Conservation (phyloP, 495 filamentous ascomycete species). For the Daldinia decipiens region DNA sequence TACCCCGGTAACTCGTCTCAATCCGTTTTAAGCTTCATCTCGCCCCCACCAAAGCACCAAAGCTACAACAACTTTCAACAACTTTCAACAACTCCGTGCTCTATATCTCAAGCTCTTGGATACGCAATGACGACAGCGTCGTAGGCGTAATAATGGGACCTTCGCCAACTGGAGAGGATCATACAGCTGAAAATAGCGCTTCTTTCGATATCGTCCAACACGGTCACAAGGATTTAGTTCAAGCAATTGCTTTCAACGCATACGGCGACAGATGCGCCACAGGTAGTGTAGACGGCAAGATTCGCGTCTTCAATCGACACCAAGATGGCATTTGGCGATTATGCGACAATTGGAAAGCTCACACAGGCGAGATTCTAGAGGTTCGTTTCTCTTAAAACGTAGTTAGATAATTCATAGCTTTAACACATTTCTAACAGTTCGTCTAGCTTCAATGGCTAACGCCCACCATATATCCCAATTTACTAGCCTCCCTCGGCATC, state of each 20-base stretch:
- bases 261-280: constrained; percentile 92
- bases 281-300: constrained; percentile 89
- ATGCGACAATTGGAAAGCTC: constrained; percentile 88
- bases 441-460: constrained; percentile 80
- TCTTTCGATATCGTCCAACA: constrained; percentile 61
- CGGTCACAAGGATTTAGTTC: constrained; percentile 75
- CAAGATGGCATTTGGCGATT: constrained; percentile 80
- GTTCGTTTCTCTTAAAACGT: constrained; percentile 57
- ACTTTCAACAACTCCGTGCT: not conserved
- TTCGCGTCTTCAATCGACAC: constrained; percentile 88
- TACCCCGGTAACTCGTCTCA: not conserved
- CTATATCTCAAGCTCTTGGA: not conserved
- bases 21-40: not conserved
- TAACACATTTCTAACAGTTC: constrained; percentile 10
- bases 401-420: not conserved
- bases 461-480: constrained; percentile 65
- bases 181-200: constrained; percentile 30
- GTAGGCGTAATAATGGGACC: constrained; percentile 31
- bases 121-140: constrained; percentile 16
- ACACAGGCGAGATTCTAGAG: constrained; percentile 90
- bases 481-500: constrained; percentile 74
- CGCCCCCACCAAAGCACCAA: not conserved
- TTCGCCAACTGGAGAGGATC: constrained; percentile 33
- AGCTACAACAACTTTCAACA: not conserved
- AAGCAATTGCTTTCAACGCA: constrained; percentile 75